Base-by-base conservation (phyloP, 441 rosid genomes). In the Erodium moschatum region DNA sequence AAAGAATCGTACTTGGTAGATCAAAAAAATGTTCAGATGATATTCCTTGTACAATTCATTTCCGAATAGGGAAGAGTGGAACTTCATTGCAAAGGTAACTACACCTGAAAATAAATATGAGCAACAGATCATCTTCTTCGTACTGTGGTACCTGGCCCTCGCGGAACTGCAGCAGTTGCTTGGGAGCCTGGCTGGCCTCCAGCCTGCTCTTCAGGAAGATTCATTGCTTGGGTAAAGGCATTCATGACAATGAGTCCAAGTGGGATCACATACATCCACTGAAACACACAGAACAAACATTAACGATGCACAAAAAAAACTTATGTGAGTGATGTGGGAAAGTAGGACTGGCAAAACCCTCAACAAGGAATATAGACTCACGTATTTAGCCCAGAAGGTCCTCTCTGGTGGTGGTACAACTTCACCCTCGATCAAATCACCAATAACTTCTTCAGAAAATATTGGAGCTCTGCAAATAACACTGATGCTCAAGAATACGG, bases 181-280 rank as follows among this genome's bases (percentile, higher is more conserved):
- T 76, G 89, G 52, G 81, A 40, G 21, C 85, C 85, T 18, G 83
- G 65, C 58, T 78, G 90, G 63, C 84, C 96, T 38, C 82, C 77
- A 0, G 87, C 78, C 78, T 81, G 96, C 72, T 83, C 92, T 77
- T 89, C 98, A 0, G 92, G 89, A 84, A 88, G 70, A 72, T 91
- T 89, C 92, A 89, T 80, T 29, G 92, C 97, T 87, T 94, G 98
- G 24, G 97, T 91, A 52, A 89, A 27, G 15, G 91, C 96, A 75
- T 94, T 94, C 96, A 87, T 89, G 73, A 82, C 88, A 31, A 91
- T 80, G 69, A 94, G 89, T 69, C 96, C 97, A 62, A 91, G 85
- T 4, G 98, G 98, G 66, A 91, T 89, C 84, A 83, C 70, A 69
- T 91, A 91, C 97, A 94, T 94, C 97, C 97, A 94, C 97, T 91